Conservation (phyloP, 495 filamentous ascomycete genomes). For the Apodospora peruviana region DNA sequence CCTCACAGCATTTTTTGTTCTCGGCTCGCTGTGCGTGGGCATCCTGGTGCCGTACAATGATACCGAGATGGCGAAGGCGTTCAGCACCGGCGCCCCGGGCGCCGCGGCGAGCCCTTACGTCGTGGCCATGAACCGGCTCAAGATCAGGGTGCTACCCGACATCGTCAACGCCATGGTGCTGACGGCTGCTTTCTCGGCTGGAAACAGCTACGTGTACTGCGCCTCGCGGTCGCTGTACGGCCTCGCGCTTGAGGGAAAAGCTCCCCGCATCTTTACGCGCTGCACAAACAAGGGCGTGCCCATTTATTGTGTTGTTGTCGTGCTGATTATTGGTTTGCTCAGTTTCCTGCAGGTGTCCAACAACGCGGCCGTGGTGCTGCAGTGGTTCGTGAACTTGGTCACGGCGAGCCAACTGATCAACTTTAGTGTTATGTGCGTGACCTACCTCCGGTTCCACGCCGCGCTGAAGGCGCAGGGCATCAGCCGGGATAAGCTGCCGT, state of each 20-base stretch:
- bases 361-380: slow-evolving; percentile 59
- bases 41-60: slow-evolving; percentile 59
- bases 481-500: slow-evolving; percentile 56
- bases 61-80: slow-evolving; percentile 45
- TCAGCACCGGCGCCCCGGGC: slow-evolving; percentile 47
- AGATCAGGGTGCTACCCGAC: slow-evolving; percentile 62
- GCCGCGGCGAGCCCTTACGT: slow-evolving; percentile 78
- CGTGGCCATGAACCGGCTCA: slow-evolving; percentile 75
- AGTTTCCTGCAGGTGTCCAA: slow-evolving; percentile 69
- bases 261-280: slow-evolving; percentile 58
- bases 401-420: slow-evolving; percentile 75
- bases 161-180: slow-evolving; percentile 76
- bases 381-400: slow-evolving; percentile 71
- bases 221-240: slow-evolving; percentile 72
- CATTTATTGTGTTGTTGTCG: slow-evolving; percentile 55
- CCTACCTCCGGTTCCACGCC: slow-evolving; percentile 67
- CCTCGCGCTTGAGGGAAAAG: slow-evolving; percentile 61
- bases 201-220: slow-evolving; percentile 81
- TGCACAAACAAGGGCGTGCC: slow-evolving; percentile 59
- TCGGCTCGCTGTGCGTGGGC: slow-evolving; percentile 64
- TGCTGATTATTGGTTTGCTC: slow-evolving; percentile 59
- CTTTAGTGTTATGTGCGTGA: slow-evolving; percentile 62
- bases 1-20: slow-evolving; percentile 68
- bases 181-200: slow-evolving; percentile 72
- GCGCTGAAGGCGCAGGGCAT: slow-evolving; percentile 66